Base-by-base conservation (phyloP, 805 yeast genomes). In the Groenewaldozyma salmanticensis region DNA sequence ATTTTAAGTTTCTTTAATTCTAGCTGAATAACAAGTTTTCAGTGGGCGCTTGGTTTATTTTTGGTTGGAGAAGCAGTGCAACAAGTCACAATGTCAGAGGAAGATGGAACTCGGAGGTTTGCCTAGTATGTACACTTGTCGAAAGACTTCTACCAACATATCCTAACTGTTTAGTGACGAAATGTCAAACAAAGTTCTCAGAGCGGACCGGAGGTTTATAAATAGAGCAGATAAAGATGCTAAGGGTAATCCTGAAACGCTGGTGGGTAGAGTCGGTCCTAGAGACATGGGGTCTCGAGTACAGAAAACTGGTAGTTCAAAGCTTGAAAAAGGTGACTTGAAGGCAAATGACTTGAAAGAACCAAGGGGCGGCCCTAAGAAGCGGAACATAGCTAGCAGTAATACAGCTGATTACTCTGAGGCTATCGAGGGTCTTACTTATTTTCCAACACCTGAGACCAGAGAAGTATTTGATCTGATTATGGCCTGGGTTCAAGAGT, bases 161-260 rank as follows among this genome's bases (percentile, higher is more conserved):
- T 24, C 7, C 29, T 24, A 24, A 24, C 29, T 34, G 29, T 17
- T 18, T 35, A 52, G 57, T 48, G 54, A 51, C 42, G 53, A 38
- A 31, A 53, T 84, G 87, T 72, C 94, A 38, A 81, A 79, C 51
- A 79, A 79, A 64, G 90, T 84, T 46, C 67, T 79, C 21, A 64
- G 70, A 47, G 73, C 71, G 46, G 85, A 80, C 55, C 66, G 69
- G 45, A 59, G 78, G 38, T 62, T 75, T 31, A 56, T 74, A 38
- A 70, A 71, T 37, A 55, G 66, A 34, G 65, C 60, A 37, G 57
- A 52, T 36, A 75, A 68, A 39, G 74, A 73, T 3, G 77, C 71
- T 19, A 55, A 65, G 11, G 76, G 81, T 2, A 75, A 71, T 35
- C 95, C 96, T 0, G 75, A 75, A 43, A 77, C 94, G 0, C 64